phyloP scores from a whole-genome alignment of 2,329 filamentous ascomycete species.

The Ophiobolus disseminans region DNA sequence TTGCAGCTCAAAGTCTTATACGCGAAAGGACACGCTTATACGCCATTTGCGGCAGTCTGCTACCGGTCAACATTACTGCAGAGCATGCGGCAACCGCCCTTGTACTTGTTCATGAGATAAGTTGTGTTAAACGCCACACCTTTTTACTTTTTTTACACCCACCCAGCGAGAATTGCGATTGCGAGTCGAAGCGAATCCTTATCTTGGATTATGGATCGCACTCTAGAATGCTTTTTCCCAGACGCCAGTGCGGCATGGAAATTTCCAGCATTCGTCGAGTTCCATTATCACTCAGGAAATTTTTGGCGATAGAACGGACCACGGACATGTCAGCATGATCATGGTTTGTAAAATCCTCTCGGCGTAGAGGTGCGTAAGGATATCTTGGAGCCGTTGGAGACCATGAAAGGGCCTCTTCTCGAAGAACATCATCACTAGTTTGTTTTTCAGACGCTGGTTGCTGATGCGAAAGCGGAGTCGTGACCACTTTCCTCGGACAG shows the following conservation, averaged over 20 bases:
- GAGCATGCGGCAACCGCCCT: neutral
- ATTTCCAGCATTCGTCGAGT: neutral
- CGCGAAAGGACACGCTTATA: neutral
- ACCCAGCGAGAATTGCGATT: neutral
- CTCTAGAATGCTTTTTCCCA: too few species aligned
- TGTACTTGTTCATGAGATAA: neutral
- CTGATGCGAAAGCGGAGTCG: neutral
- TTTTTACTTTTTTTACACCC: neutral
- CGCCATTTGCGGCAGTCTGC: neutral
- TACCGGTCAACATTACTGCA: neutral
- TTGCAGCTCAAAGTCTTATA: neutral
- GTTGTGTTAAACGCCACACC: neutral
- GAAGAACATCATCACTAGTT: neutral
- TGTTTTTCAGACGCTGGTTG: neutral
- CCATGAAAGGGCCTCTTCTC: neutral
- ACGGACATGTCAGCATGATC: conserved; percentile 1
- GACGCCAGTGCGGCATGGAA: too few species aligned
- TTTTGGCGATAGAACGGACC: neutral
- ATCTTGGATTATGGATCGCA: neutral
- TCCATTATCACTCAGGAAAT: neutral
- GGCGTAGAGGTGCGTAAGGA: neutral
- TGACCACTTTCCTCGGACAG: neutral
- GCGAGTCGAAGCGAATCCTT: neutral
- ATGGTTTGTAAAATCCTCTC: neutral
- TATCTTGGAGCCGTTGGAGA: neutral